These are phyloP conservation scores for Chalciporus piperatus DNA, from an alignment of 768 basidiomycete species.

Conservation along the genomic window DNA sequence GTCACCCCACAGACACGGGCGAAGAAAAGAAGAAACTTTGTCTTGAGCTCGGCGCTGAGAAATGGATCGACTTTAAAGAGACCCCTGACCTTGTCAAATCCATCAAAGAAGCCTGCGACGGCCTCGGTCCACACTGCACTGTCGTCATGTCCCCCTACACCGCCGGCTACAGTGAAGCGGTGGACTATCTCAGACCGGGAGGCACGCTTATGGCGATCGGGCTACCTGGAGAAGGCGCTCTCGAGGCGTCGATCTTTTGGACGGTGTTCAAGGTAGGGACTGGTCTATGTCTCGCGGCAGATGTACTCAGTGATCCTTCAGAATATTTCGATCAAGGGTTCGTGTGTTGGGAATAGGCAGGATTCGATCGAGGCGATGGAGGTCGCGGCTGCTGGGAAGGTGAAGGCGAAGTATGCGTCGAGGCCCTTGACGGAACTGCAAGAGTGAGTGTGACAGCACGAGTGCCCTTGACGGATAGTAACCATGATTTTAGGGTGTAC, in stretches of 20 bases:
- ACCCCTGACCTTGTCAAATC: constrained; percentile 63
- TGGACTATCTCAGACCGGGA: constrained; percentile 72
- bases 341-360: constrained; percentile 70
- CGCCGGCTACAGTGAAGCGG: constrained; percentile 49
- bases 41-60: constrained; percentile 63
- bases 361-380: constrained; percentile 80
- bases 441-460: constrained; percentile 37
- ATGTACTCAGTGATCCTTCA: constrained; percentile 3
- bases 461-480: background rate
- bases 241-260: constrained; percentile 68
- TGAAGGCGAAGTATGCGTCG: constrained; percentile 54
- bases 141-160: constrained; percentile 55
- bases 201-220: constrained; percentile 81
- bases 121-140: constrained; percentile 70
- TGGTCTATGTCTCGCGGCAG: constrained; percentile 19
- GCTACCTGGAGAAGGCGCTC: constrained; percentile 56
- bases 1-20: constrained; percentile 55
- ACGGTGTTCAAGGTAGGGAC: constrained; percentile 56
- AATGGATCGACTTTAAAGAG: constrained; percentile 76
- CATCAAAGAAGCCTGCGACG: constrained; percentile 60
- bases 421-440: constrained; percentile 51
- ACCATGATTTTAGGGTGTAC: background rate
- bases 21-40: constrained; percentile 66
- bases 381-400: constrained; percentile 68
- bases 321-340: constrained; percentile 31